phyloP scores from a whole-genome alignment of 345 rosid genomes.

The Hibiscus mutabilis region DNA sequence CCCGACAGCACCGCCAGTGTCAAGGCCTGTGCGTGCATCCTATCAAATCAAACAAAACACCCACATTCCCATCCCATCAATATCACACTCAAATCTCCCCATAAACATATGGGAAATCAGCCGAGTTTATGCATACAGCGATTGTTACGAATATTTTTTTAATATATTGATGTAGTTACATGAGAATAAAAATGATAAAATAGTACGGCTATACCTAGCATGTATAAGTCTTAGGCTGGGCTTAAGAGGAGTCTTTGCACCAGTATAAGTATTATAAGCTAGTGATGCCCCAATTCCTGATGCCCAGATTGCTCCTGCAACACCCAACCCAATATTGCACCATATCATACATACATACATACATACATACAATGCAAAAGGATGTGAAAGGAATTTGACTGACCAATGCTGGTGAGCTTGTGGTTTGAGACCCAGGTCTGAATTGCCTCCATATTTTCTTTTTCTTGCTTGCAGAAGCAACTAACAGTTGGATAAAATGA shows the following conservation, averaged over 20 bases:
- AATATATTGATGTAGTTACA: no score
- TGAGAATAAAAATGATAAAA: no score
- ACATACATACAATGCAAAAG: no score
- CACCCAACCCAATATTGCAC: background rate
- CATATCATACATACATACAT: background rate
- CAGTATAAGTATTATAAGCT: constrained; percentile 33
- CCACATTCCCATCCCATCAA: no score
- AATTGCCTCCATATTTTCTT: constrained; percentile 39
- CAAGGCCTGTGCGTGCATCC: constrained; percentile 76
- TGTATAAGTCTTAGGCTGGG: constrained; percentile 69
- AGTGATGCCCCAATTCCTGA: constrained; percentile 56
- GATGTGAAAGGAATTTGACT: background rate
- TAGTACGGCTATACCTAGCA: constrained; percentile 37
- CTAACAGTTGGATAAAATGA: background rate
- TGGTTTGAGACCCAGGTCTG: constrained; percentile 59
- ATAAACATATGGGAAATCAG: no score
- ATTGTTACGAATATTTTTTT: no score
- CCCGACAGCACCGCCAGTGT: constrained; percentile 65
- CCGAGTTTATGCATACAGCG: no score
- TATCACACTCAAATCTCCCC: background rate
- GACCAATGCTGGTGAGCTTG: constrained; percentile 63
- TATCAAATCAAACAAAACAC: no score
- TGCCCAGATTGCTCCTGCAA: constrained; percentile 59
- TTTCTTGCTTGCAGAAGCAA: background rate
- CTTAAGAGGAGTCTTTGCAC: constrained; percentile 46